phyloP scores from a whole-genome alignment of 768 basidiomycete species.

The Leccinum variicolor region DNA sequence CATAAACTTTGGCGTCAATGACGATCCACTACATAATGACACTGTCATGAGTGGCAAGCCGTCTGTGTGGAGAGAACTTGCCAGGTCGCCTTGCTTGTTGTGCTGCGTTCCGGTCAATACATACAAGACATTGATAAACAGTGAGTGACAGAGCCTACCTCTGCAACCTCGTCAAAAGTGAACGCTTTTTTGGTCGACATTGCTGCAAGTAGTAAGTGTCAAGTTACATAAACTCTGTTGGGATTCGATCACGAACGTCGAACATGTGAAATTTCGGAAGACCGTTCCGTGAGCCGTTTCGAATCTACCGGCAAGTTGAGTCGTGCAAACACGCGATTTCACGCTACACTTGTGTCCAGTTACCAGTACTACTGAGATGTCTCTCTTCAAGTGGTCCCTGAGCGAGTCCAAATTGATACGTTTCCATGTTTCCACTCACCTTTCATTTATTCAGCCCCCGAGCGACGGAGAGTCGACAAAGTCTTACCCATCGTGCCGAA shows the following conservation, averaged over 20 bases:
- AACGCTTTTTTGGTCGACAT: slow-evolving; percentile 35
- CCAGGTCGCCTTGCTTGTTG: slow-evolving; percentile 81
- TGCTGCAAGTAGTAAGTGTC: not conserved
- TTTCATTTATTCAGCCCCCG: too few relatives aligned
- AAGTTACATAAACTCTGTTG: not conserved
- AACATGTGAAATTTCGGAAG: not conserved
- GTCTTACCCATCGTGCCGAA: too few relatives aligned
- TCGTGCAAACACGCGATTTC: too few relatives aligned
- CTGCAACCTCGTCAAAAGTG: slow-evolving; percentile 59
- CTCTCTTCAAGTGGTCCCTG: too few relatives aligned
- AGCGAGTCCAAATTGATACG: too few relatives aligned
- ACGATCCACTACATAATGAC: slow-evolving; percentile 64
- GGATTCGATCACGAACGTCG: not conserved
- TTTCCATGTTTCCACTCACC: too few relatives aligned
- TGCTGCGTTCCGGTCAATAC: slow-evolving; percentile 49
- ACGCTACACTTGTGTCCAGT: too few relatives aligned
- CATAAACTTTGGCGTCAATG: slow-evolving; percentile 78
- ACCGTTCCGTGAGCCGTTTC: too few relatives aligned
- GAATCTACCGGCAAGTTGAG: too few relatives aligned
- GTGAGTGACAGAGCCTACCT: slow-evolving; percentile 41
- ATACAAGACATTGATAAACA: not conserved
- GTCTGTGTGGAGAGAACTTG: slow-evolving; percentile 30
- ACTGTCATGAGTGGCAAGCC: not conserved
- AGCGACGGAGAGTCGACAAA: too few relatives aligned
- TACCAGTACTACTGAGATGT: too few relatives aligned